These are phyloP conservation scores for Jaminaea rosea DNA, from an alignment of 1,284 basidiomycete species.

Conservation along the genomic window DNA sequence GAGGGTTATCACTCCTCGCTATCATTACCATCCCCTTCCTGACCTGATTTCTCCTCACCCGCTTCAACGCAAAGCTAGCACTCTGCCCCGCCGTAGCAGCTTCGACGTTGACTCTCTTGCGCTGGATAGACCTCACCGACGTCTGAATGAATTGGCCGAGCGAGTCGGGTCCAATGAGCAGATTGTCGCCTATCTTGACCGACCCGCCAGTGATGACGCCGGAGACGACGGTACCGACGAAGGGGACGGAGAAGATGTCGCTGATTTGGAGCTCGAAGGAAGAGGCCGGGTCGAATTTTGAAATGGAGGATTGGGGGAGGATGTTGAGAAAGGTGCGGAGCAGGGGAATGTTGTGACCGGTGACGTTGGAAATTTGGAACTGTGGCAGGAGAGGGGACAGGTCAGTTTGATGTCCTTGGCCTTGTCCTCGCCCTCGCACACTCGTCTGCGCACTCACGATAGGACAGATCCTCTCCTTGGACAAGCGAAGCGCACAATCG, in stretches of 20 bases:
- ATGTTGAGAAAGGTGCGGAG: constrained; percentile 48
- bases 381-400: neutral
- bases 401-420: too few relatives aligned
- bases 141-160: constrained; percentile 80
- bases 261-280: constrained; percentile 63
- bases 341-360: constrained; percentile 76
- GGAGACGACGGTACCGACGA: constrained; percentile 88
- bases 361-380: constrained; percentile 89
- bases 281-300: constrained; percentile 53
- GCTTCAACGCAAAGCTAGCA: constrained; percentile 85
- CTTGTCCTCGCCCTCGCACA: too few relatives aligned
- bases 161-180: constrained; percentile 83
- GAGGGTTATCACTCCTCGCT: constrained; percentile 21
- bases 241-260: constrained; percentile 60
- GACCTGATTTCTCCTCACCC: constrained; percentile 69
- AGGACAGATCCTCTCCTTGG: constrained; percentile 62
- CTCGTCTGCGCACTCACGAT: constrained; percentile 49
- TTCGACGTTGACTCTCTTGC: constrained; percentile 76
- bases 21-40: constrained; percentile 71
- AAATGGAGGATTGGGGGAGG: constrained; percentile 30
- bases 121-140: constrained; percentile 80
- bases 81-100: constrained; percentile 88
- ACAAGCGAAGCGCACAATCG: constrained; percentile 33
- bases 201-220: constrained; percentile 61
- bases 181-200: constrained; percentile 54